A percentile compares a stretch with the other conserved stretches of the same genome.
phyloP scores from a whole-genome alignment of 2,329 filamentous ascomycete species.

The Aspergillus ustus region DNA sequence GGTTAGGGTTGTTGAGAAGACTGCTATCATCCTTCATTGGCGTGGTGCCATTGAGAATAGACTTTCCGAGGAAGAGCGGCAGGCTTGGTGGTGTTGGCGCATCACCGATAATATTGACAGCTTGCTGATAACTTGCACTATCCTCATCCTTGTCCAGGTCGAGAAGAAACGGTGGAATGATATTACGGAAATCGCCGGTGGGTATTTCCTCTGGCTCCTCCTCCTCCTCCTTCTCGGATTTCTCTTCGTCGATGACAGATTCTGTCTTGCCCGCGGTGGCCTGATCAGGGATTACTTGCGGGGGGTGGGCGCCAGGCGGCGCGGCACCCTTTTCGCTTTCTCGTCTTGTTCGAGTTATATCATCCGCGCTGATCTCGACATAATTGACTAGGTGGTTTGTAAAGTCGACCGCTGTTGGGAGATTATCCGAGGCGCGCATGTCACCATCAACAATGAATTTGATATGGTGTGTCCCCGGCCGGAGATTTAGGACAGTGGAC shows the following conservation, averaged over 20 bases:
- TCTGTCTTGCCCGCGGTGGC: constrained; percentile 36
- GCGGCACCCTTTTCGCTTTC: constrained; percentile 42
- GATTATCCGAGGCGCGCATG: constrained; percentile 83
- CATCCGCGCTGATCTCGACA: constrained; percentile 85
- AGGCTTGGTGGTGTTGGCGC: constrained; percentile 82
- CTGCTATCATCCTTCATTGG: constrained; percentile 98
- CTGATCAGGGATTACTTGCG: constrained; percentile 48
- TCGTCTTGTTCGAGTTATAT: constrained; percentile 52
- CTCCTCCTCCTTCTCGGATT: constrained; percentile 51
- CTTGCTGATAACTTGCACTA: constrained; percentile 72
- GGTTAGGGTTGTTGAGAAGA: constrained; percentile 94
- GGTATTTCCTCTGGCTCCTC: constrained; percentile 63
- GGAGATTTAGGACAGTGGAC: constrained; percentile 78
- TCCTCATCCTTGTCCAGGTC: constrained; percentile 87
- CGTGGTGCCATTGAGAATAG: constrained; percentile 87
- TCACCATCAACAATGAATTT: constrained; percentile 94
- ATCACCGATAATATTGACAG: constrained; percentile 74
- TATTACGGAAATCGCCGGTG: constrained; percentile 67
- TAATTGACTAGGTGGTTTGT: constrained; percentile 99
- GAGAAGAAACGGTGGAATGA: constrained; percentile 81
- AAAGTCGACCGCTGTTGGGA: constrained; percentile 96
- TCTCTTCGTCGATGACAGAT: constrained; percentile 46
- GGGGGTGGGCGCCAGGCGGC: constrained; percentile 47
- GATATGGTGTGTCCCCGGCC: constrained; percentile 93
- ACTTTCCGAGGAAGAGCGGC: constrained; percentile 89